A percentile compares a stretch with the other conserved stretches of the same genome.
phyloP scores from a whole-genome alignment of 2,329 filamentous ascomycete genomes.

The Cryphonectria naterciae region DNA sequence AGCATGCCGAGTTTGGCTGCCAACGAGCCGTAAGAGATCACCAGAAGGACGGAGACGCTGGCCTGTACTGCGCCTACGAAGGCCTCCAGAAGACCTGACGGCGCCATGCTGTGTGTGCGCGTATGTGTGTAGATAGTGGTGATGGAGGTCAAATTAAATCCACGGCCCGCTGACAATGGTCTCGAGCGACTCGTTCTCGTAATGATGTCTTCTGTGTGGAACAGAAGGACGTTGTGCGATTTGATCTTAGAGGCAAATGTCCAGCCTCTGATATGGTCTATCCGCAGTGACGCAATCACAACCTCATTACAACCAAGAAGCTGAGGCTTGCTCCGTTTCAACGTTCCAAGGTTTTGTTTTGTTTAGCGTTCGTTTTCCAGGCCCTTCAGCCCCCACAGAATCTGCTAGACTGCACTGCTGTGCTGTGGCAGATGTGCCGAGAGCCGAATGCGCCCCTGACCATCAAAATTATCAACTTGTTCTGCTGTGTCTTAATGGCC shows the following conservation, averaged over 20 bases:
- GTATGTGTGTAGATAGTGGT: background rate
- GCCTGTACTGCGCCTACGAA: slow-evolving; percentile 46
- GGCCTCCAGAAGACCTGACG: slow-evolving; percentile 6
- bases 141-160: background rate
- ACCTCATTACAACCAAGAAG: background rate
- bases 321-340: background rate
- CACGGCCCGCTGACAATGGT: background rate
- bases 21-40: slow-evolving; percentile 49
- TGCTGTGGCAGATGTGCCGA: background rate
- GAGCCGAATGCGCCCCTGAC: background rate
- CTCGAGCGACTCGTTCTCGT: background rate
- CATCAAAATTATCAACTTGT: background rate
- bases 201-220: background rate
- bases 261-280: background rate
- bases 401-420: background rate
- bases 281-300: background rate
- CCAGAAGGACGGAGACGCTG: slow-evolving; percentile 50
- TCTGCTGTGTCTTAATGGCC: background rate
- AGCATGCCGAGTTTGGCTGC: slow-evolving; percentile 46
- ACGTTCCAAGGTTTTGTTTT: background rate
- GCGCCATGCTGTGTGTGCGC: background rate
- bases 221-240: background rate
- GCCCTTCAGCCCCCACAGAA: background rate
- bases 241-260: background rate
- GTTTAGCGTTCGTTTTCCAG: background rate